Conservation (phyloP, 2,329 filamentous ascomycete species). For the Neonectria faginata region DNA sequence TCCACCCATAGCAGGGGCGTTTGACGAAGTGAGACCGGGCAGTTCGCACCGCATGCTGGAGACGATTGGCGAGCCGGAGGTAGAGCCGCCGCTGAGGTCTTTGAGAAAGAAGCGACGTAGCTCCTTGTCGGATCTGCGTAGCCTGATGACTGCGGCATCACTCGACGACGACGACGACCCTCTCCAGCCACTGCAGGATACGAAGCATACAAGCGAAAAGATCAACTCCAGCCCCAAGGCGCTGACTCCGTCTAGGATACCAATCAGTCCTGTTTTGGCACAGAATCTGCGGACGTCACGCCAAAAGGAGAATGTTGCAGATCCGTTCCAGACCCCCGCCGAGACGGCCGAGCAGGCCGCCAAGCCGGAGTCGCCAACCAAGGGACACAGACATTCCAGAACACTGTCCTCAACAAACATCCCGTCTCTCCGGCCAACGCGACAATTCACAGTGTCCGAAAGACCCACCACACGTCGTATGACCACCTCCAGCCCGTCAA, state of each 20-base stretch:
- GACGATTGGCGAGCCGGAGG: constrained; percentile 69
- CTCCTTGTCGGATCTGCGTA: constrained; percentile 87
- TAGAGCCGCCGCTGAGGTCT: constrained; percentile 55
- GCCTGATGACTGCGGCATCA: constrained; percentile 71
- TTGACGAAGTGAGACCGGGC: constrained; percentile 68
- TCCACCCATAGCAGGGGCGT: constrained; percentile 70
- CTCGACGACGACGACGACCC: constrained; percentile 55
- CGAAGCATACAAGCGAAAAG: constrained; percentile 67
- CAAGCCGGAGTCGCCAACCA: constrained; percentile 43
- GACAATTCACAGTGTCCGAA: constrained; percentile 44
- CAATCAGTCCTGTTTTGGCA: constrained; percentile 59
- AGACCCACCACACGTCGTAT: constrained; percentile 37
- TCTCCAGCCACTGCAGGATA: constrained; percentile 63
- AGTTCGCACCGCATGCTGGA: constrained; percentile 69
- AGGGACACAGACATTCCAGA: constrained; percentile 57
- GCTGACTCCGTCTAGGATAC: constrained; percentile 62
- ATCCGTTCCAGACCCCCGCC: constrained; percentile 37
- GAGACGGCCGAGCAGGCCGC: constrained; percentile 33
- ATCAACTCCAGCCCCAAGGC: constrained; percentile 63
- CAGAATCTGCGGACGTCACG: constrained; percentile 56
- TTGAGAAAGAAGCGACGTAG: constrained; percentile 85
- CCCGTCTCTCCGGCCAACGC: constrained; percentile 62
- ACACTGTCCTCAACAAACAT: constrained; percentile 66
- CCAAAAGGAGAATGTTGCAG: constrained; percentile 58
- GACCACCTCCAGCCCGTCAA: constrained; percentile 45